Conservation (phyloP, 2,329 filamentous ascomycete genomes). For the Thielaviopsis musarum region DNA sequence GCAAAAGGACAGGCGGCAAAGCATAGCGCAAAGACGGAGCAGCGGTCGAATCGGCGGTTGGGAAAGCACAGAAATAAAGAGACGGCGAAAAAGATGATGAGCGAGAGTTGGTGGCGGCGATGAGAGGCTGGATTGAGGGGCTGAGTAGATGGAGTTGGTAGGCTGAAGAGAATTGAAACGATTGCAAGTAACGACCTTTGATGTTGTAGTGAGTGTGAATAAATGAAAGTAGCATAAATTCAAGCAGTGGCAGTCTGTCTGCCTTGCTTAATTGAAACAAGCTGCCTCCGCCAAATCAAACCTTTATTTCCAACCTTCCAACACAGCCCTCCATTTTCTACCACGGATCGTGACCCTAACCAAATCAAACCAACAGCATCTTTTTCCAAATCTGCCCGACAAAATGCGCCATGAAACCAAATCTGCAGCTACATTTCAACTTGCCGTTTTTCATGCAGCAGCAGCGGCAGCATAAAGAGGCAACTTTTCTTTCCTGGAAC, state of each 20-base stretch:
- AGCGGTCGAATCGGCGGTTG: background rate
- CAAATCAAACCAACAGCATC: no score
- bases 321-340: background rate
- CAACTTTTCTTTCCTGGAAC: background rate
- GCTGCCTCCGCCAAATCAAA: background rate
- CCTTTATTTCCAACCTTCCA: background rate
- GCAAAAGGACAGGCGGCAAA: background rate
- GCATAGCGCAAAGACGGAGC: background rate
- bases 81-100: background rate
- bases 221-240: background rate
- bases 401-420: no score
- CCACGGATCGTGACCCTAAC: background rate
- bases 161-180: no score
- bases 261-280: background rate
- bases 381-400: no score
- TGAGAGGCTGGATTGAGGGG: background rate
- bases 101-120: background rate
- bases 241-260: background rate
- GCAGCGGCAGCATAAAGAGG: background rate
- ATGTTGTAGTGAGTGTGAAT: no score
- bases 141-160: background rate
- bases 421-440: no score
- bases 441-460: no score
- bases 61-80: background rate
- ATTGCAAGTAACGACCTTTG: no score